phyloP scores from a whole-genome alignment of 106 monocot genomes.

The Triglochin maritima region DNA sequence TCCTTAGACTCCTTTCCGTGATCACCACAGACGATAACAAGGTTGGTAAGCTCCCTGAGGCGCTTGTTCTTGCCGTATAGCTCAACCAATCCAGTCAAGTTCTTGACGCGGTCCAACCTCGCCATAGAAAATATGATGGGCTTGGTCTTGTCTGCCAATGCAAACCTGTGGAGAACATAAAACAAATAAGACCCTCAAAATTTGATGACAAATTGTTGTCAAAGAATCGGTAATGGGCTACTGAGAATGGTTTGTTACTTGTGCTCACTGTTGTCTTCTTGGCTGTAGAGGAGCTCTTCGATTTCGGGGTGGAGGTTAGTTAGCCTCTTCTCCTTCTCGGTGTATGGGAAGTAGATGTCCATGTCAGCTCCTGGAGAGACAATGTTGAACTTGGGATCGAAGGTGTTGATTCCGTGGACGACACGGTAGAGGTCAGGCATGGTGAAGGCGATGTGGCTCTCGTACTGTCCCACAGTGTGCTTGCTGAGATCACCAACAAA shows the following conservation, averaged over 20 bases:
- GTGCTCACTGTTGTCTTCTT: constrained; percentile 18
- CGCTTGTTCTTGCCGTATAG: constrained; percentile 32
- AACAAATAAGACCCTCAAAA: background rate
- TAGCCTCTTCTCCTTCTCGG: constrained; percentile 12
- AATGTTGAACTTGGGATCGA: constrained; percentile 29
- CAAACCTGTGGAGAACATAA: constrained; percentile 22
- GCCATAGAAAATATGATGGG: constrained; percentile 74
- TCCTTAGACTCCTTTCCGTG: constrained; percentile 63
- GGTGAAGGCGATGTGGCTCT: constrained; percentile 23
- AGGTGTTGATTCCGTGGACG: constrained; percentile 22
- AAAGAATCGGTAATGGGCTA: too few relatives aligned
- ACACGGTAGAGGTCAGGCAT: constrained; percentile 26
- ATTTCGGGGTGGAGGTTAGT: constrained; percentile 11
- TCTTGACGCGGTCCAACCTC: constrained; percentile 50
- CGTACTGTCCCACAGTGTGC: constrained; percentile 22
- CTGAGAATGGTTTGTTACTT: constrained; percentile 4
- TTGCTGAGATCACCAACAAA: constrained; percentile 7
- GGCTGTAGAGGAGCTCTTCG: constrained; percentile 22
- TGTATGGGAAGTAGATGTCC: constrained; percentile 21
- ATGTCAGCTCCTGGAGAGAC: constrained; percentile 24
- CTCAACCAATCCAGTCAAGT: constrained; percentile 52
- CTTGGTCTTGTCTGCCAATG: constrained; percentile 36
- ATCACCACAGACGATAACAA: constrained; percentile 56
- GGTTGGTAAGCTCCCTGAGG: constrained; percentile 46
- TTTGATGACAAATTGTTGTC: background rate